Base-by-base conservation (phyloP, 2,329 filamentous ascomycete genomes). In the Raffaelea arxii region DNA sequence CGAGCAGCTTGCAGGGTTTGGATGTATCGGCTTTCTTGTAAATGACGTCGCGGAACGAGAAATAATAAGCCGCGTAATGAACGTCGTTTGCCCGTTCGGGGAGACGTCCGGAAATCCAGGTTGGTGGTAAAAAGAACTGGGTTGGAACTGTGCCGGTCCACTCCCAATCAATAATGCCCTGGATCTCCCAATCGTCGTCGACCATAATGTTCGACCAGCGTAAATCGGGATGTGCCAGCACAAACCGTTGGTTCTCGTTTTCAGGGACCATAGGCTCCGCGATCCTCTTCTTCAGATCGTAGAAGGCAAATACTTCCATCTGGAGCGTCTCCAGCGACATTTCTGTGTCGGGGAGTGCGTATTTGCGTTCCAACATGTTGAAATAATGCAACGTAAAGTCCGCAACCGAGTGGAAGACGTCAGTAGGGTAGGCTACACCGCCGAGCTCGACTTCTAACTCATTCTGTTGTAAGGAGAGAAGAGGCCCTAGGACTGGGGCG, bases 121-220 rank as follows among this genome's bases (percentile, higher is more conserved):
- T 24, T 16, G 43, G 43, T 25, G 35, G 43, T 24, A 36, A 27
- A 19, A 44, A 44, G 22, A 44, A 36, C 6, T 44, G 43, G 4
- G 22, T 23, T n/a, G 43, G 43, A 16, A 44, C 30, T 3, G 35
- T 37, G 22, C 35, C 25, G 16, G 22, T 22, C 19, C 30, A 44
- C 35, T 44, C 43, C 43, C 43, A 44, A 18, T 44, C 32, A 12
- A 44, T 25, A 35, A 38, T 23, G 21, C 32, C 43, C 23, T 25
- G 24, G 35, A 44, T 44, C 12, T 35, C 30, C n/a, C 37, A 21
- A 9, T 16, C 3, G 12, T 44, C 43, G 18, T 44, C 24, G 14
- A 44, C 43, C n/a, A 44, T 14, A 22, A 44, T 44, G 35, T 44
- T 44, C 9, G 22, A 11, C 21, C 19, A 18, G 10, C 35, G 32